Evolutionary conservation across 1,284 basidiomycete species (phyloP).

Genomic region (Coniophora puteana): DNA sequence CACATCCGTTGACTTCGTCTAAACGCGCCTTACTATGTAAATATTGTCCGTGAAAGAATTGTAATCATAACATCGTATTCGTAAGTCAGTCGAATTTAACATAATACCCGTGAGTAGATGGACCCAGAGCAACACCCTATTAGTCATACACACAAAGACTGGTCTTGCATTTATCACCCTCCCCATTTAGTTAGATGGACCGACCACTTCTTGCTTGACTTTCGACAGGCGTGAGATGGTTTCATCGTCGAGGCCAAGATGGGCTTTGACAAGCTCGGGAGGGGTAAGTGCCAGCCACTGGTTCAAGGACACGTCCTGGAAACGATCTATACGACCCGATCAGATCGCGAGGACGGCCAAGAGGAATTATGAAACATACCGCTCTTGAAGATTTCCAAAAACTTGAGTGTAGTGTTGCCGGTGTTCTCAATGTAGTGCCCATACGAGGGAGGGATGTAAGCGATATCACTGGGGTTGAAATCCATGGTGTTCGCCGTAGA

Average conservation of each 20-base stretch:
- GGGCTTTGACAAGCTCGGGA: constrained; percentile 49
- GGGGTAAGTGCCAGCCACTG: constrained; percentile 58
- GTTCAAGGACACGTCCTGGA: constrained; percentile 41
- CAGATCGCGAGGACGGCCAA: neutral
- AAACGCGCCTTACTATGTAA: too few relatives aligned
- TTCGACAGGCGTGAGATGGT: constrained; percentile 35
- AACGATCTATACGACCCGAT: constrained; percentile 20
- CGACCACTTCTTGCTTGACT: constrained; percentile 30
- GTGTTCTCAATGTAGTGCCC: constrained; percentile 71
- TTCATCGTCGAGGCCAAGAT: constrained; percentile 44
- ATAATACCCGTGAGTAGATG: too few relatives aligned
- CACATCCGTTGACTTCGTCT: neutral
- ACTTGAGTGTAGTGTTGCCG: constrained; percentile 54
- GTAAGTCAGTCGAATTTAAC: too few relatives aligned
- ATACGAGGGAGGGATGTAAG: constrained; percentile 49
- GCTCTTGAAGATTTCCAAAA: constrained; percentile 61
- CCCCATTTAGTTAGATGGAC: constrained; percentile 14
- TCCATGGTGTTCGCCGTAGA: constrained; percentile 40
- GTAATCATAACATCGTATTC: too few relatives aligned
- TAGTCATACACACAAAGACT: too few relatives aligned
- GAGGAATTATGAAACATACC: constrained; percentile 26
- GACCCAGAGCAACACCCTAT: too few relatives aligned
- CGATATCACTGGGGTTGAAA: constrained; percentile 54
- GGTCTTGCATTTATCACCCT: too few relatives aligned
- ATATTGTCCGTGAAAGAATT: too few relatives aligned